Evolutionary conservation across 345 rosid species (phyloP).

Genomic region (Triadica sebifera): DNA sequence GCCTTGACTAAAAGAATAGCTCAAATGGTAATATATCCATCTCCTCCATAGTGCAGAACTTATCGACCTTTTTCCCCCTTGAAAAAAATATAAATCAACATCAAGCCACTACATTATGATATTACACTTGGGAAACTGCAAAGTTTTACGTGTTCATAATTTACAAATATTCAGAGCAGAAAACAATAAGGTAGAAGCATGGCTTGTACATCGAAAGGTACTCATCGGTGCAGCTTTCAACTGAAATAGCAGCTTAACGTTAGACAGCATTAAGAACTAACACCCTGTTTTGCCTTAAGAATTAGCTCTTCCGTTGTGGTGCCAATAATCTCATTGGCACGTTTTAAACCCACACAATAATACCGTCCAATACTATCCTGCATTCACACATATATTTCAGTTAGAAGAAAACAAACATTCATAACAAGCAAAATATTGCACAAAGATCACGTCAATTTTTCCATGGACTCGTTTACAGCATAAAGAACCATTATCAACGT

Average conservation of each 20-base stretch:
- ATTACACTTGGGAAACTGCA: neutral
- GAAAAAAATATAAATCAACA: no score
- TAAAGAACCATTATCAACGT: neutral
- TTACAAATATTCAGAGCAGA: neutral
- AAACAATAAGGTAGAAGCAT: neutral
- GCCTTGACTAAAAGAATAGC: no score
- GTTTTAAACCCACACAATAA: neutral
- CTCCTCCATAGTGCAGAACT: no score
- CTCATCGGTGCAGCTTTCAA: neutral
- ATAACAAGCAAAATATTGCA: neutral
- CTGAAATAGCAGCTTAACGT: no score
- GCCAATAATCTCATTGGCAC: conserved; percentile 70
- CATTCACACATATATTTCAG: conserved; percentile 53
- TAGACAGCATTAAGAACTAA: neutral
- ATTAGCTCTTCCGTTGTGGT: conserved; percentile 88
- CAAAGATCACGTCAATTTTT: no score
- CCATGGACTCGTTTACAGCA: neutral
- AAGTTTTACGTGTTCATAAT: neutral
- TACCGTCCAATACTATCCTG: neutral
- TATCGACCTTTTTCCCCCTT: no score
- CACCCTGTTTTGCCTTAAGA: conserved; percentile 19
- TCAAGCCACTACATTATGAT: neutral
- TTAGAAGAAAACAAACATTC: conserved; percentile 30
- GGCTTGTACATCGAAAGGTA: no score
- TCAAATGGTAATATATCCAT: no score